Evolutionary conservation across 140 eudicot genomes (phyloP).

Genomic region (Erigeron philadelphicus): DNA sequence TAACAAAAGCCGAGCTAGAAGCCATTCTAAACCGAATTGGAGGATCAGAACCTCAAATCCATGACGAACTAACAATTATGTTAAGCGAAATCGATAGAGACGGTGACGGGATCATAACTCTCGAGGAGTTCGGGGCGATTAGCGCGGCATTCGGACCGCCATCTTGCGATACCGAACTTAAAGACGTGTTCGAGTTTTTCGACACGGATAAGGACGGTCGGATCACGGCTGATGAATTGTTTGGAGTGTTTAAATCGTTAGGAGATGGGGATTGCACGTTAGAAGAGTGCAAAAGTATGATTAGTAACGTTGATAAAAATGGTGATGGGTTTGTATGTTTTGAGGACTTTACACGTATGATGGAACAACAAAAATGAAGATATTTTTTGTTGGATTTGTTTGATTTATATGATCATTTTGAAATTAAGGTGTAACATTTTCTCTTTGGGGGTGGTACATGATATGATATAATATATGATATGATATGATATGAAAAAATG

Average conservation of each 20-base stretch:
- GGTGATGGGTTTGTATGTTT: slow-evolving; percentile 87
- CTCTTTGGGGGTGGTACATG: no score
- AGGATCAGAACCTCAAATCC: slow-evolving; percentile 35
- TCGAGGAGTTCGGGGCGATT: slow-evolving; percentile 60
- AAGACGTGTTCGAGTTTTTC: slow-evolving; percentile 63
- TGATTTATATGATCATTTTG: not conserved
- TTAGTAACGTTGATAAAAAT: slow-evolving; percentile 57
- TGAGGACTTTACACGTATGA: slow-evolving; percentile 72
- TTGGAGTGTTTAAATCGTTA: slow-evolving; percentile 43
- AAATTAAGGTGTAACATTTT: not conserved
- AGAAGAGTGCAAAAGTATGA: slow-evolving; percentile 84
- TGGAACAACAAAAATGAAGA: slow-evolving; percentile 44
- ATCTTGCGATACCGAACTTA: slow-evolving; percentile 46
- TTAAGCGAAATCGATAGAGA: slow-evolving; percentile 55
- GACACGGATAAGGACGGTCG: slow-evolving; percentile 78
- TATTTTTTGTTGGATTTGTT: not conserved
- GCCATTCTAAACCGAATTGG: slow-evolving; percentile 36
- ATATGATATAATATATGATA: no score
- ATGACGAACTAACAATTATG: slow-evolving; percentile 46
- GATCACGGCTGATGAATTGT: slow-evolving; percentile 70
- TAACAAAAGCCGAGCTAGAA: slow-evolving; percentile 41
- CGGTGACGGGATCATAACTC: slow-evolving; percentile 65
- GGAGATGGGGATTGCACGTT: slow-evolving; percentile 62
- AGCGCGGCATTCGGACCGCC: slow-evolving; percentile 62
- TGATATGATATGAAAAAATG: no score